Conservation (phyloP, 2,329 filamentous ascomycete genomes). For the Lasiodiplodia citricola region DNA sequence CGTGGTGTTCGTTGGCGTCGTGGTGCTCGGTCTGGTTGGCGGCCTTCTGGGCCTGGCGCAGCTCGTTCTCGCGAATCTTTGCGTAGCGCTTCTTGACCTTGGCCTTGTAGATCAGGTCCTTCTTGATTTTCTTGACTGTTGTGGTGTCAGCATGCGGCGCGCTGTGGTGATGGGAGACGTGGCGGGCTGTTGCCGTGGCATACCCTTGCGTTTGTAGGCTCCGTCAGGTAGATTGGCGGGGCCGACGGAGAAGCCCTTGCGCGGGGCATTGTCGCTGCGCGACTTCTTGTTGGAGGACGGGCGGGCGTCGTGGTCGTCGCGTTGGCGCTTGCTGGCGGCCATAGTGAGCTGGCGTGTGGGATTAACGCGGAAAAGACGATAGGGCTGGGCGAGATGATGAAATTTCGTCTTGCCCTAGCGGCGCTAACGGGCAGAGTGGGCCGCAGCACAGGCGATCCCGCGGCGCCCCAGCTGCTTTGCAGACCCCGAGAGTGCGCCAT, state of each 20-base stretch:
- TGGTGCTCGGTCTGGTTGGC: constrained; percentile 35
- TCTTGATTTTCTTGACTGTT: constrained; percentile 85
- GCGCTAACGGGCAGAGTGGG: neutral
- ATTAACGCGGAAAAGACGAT: constrained; percentile 48
- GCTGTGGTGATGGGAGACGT: neutral
- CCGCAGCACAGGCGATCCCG: neutral
- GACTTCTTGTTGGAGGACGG: constrained; percentile 53
- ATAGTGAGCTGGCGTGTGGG: constrained; percentile 57
- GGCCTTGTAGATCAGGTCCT: constrained; percentile 85
- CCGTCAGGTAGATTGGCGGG: constrained; percentile 92
- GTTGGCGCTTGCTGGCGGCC: constrained; percentile 51
- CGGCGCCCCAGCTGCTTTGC: neutral
- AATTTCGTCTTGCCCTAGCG: constrained; percentile 1
- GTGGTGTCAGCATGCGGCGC: constrained; percentile 1
- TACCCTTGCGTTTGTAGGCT: constrained; percentile 82
- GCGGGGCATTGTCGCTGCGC: constrained; percentile 33
- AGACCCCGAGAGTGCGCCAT: neutral
- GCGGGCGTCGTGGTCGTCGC: constrained; percentile 53
- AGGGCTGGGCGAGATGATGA: constrained; percentile 17
- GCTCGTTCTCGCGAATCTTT: constrained; percentile 72
- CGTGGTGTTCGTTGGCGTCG: constrained; percentile 33
- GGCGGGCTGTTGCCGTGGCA: neutral
- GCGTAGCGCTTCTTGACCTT: constrained; percentile 93
- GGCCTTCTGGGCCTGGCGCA: constrained; percentile 38
- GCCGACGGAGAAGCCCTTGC: constrained; percentile 82